Evolutionary conservation across 768 basidiomycete species (phyloP).

Genomic region (Pleurotus cornucopiae): DNA sequence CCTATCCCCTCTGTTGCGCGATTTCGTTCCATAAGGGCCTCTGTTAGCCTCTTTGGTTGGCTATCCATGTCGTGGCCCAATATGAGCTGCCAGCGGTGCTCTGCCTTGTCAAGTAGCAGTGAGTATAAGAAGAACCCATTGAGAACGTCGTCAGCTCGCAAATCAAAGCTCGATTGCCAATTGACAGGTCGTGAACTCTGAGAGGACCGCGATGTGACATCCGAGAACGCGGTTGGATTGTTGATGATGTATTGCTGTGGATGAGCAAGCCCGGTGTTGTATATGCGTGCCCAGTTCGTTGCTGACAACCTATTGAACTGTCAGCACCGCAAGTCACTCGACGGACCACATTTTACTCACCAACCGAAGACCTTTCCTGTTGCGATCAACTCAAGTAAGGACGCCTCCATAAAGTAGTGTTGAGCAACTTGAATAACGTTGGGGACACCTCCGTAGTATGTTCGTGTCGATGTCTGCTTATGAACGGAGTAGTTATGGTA

Average conservation of each 20-base stretch:
- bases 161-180: not conserved
- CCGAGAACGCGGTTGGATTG: not conserved
- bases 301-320: slow-evolving; percentile 14
- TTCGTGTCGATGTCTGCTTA: slow-evolving; percentile 7
- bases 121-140: slow-evolving; percentile 14
- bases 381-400: slow-evolving; percentile 15
- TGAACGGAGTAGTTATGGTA: slow-evolving; percentile 21
- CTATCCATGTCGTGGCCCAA: slow-evolving; percentile 10
- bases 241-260: slow-evolving; percentile 1
- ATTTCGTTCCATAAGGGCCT: slow-evolving; percentile 11
- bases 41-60: slow-evolving; percentile 6
- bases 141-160: slow-evolving; percentile 1
- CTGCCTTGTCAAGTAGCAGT: slow-evolving; percentile 10
- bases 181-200: not conserved
- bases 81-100: not conserved
- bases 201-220: not conserved
- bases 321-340: not conserved
- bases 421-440: slow-evolving; percentile 21
- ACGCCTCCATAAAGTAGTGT: slow-evolving; percentile 22
- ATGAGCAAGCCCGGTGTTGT: slow-evolving; percentile 13
- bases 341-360: slow-evolving; percentile 11
- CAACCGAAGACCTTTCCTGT: slow-evolving; percentile 17
- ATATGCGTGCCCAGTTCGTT: slow-evolving; percentile 17
- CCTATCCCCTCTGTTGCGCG: slow-evolving; percentile 10
- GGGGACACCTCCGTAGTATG: slow-evolving; percentile 20